phyloP scores from a whole-genome alignment of 768 basidiomycete species.

The Agaricus bisporus region DNA sequence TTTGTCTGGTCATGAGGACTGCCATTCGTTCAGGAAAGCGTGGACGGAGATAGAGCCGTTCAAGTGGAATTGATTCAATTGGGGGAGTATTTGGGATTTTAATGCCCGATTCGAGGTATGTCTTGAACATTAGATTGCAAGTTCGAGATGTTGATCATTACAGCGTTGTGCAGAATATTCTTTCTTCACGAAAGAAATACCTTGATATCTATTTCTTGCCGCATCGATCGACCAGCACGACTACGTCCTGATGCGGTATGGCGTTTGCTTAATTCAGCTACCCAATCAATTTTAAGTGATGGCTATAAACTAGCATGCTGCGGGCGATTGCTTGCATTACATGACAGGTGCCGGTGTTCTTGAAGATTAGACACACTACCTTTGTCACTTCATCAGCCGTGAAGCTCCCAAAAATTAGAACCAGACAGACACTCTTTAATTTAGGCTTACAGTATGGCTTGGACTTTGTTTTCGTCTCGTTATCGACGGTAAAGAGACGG shows the following conservation, averaged over 20 bases:
- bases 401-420: conserved; percentile 11
- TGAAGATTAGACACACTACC: conserved; percentile 45
- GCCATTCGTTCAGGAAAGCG: conserved; percentile 43
- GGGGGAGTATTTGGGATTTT: conserved; percentile 53
- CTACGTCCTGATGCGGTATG: conserved; percentile 59
- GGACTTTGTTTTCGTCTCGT: not conserved
- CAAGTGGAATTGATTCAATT: conserved; percentile 53
- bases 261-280: not conserved
- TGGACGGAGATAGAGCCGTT: conserved; percentile 39
- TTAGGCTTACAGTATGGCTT: not conserved
- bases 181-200: conserved; percentile 31
- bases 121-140: not conserved
- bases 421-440: not conserved
- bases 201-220: conserved; percentile 52
- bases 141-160: not conserved
- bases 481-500: too few species aligned
- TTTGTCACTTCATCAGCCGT: conserved; percentile 39
- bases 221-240: conserved; percentile 56
- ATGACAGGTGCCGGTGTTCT: conserved; percentile 43
- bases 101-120: conserved; percentile 56
- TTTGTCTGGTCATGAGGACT: conserved; percentile 60
- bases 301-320: conserved; percentile 26
- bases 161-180: conserved; percentile 28
- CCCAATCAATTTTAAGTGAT: not conserved
- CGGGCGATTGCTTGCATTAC: conserved; percentile 41